Percentiles rank a stretch among this genome's conserved stretches.
phyloP scores from a whole-genome alignment of 208 protist genomes.

The Tetramitus jugosus region DNA sequence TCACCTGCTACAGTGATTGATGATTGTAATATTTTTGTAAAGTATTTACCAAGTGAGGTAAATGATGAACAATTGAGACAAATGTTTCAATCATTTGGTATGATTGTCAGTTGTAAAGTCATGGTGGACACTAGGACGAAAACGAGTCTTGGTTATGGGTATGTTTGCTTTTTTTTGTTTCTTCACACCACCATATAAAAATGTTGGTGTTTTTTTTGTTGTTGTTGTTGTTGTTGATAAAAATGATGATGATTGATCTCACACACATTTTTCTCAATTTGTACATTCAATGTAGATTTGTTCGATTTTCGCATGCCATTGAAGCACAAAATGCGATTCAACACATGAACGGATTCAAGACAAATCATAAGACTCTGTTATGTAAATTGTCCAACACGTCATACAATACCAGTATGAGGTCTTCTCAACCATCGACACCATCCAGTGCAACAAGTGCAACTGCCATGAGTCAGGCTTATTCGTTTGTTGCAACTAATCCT shows the following conservation, averaged over 20 bases:
- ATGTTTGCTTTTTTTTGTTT: neutral
- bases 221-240: too few species aligned
- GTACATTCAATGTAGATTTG: constrained; percentile 32
- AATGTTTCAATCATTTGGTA: neutral
- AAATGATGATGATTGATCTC: too few species aligned
- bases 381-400: constrained; percentile 1
- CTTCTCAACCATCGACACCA: too few species aligned
- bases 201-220: too few species aligned
- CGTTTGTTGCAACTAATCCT: too few species aligned
- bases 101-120: constrained; percentile 24
- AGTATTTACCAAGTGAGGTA: constrained; percentile 13
- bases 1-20: too few species aligned
- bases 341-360: constrained; percentile 13
- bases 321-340: constrained; percentile 27
- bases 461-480: too few species aligned
- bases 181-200: too few species aligned
- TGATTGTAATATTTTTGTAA: constrained; percentile 23
- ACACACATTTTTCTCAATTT: too few species aligned
- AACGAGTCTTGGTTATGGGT: constrained; percentile 18
- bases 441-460: too few species aligned
- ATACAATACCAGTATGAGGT: too few species aligned
- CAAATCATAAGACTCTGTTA: constrained; percentile 9
- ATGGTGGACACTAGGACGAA: constrained; percentile 30
- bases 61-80: constrained; percentile 3
- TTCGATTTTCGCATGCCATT: constrained; percentile 23